Evolutionary conservation across 768 basidiomycete genomes (phyloP), one percentile per base, ranked within the genome.

Genomic region (Boletus rex-veris): DNA sequence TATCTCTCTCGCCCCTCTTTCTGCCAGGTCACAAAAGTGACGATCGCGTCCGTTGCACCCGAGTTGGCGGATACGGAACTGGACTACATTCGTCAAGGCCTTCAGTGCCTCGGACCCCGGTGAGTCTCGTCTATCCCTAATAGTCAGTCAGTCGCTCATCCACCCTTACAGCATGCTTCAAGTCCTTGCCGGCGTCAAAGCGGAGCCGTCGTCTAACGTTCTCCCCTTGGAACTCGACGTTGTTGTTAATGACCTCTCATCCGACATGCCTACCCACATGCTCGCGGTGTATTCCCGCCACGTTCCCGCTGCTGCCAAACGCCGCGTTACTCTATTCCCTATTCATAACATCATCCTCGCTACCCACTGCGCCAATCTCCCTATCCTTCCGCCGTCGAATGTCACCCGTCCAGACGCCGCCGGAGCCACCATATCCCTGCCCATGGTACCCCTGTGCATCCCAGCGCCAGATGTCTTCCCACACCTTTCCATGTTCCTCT

Each of bases 391-490:
- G 0, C 5, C 43, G 0, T 59, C 68, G 3, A 30, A 48, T 8
- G 50, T 70, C 10, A 15, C 15, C 9, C 37, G 49, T 28, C 64
- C 61, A 0, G 58, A 53, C 0, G 16, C 16, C 0, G n/a, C 52
- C 3, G 70, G 69, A 7, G 58, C 65, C 12, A 60, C 59, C 3
- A 31, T 69, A 0, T 55, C 60, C 2, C 26, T 92, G 5, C 89
- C 90, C 19, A 80, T 92, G 16, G 75, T 90, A 12, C 84, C 83
- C 3, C 70, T 92, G 60, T 75, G 80, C 39, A 75, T 92, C 12
- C 90, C 90, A 3, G 84, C 86, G 2, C 82, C 87, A 0, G 77
- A 80, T 3, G 81, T 87, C 0, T 91, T 90, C 71, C 71, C 81
- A 9, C 69, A 82, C 31, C 74, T 92, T 9, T 82, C 83, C 59